Evolutionary conservation across 2,329 filamentous ascomycete species (phyloP), one percentile per base, ranked within the genome.

Genomic region (Colletotrichum sp.): DNA sequence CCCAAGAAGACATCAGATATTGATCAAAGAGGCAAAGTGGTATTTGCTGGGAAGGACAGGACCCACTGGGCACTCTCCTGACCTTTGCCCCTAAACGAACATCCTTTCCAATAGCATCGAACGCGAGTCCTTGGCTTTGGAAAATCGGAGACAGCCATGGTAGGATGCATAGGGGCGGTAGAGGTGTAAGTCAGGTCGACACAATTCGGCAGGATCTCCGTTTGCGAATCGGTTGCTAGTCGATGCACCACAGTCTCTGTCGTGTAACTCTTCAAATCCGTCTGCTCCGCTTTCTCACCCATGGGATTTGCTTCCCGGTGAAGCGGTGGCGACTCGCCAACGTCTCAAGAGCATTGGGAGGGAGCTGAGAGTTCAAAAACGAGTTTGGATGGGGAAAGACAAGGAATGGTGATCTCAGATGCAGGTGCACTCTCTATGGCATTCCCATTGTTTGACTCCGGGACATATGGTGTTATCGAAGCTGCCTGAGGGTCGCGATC

Each of bases 1-100:
- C 24, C 55, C 21, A 12, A 0, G 55, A 30, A 26, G 3, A 30
- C 14, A 7, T 52, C 43, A 52, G 43, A 10, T 52, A 6, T 0
- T 0, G 13, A 21, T 4, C 10, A 34, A 32, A 61, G 28, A 0
- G 34, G 12, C 4, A 32, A 2, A 62, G 0, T 1, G 3, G 1
- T n/a, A 36, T 0, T 3, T 9, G 0, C 1, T 32, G 0, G 14
- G 4, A 58, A 1, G 26, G 16, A 1, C 10, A 30, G 1, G 4
- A 30, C 55, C 18, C 9, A 26, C 55, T 1, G 55, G 24, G 0
- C 0, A 52, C n/a, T 52, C 0, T 52, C 43, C 10, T 52, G 43
- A 0, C 0, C 43, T 52, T 0, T 52, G 0, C 43, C 43, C n/a
- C n/a, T 13, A 0, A 52, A 52, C 0, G 3, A 52, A 0, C 43